These are phyloP conservation scores for Musa schizocarpa DNA, from an alignment of 176 grass and related monocot species.

Conservation along the genomic window DNA sequence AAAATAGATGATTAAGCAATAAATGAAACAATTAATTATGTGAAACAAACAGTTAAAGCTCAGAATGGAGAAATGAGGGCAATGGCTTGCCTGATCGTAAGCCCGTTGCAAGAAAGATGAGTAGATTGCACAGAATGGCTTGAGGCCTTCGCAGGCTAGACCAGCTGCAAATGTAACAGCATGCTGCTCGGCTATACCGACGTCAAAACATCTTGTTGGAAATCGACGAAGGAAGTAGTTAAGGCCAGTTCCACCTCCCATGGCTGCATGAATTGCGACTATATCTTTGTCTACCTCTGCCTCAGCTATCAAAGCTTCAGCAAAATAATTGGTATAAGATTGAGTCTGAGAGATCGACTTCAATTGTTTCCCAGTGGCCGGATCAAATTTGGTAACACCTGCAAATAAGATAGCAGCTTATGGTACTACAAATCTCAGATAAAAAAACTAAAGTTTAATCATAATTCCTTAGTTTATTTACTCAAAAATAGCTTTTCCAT, in stretches of 20 bases:
- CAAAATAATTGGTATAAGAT: slow-evolving; percentile 94
- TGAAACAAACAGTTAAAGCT: too few relatives aligned
- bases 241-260: slow-evolving; percentile 93
- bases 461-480: background rate
- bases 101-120: slow-evolving; percentile 94
- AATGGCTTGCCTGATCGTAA: slow-evolving; percentile 60
- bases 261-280: slow-evolving; percentile 90
- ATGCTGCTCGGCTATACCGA: slow-evolving; percentile 97
- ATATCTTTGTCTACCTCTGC: slow-evolving; percentile 79
- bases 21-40: too few relatives aligned
- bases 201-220: slow-evolving; percentile 85
- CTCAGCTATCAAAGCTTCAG: slow-evolving; percentile 79
- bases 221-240: slow-evolving; percentile 95
- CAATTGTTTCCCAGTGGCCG: slow-evolving; percentile 85
- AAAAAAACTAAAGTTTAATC: background rate
- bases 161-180: slow-evolving; percentile 95
- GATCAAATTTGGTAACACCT: slow-evolving; percentile 92
- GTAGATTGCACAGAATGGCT: slow-evolving; percentile 97
- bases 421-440: background rate
- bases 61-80: background rate
- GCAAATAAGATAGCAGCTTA: background rate
- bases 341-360: slow-evolving; percentile 55
- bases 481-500: background rate
- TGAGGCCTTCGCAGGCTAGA: slow-evolving; percentile 81
- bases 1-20: too few relatives aligned